Base-by-base conservation (phyloP, 768 basidiomycete species). In the Pleurotus giganteus region DNA sequence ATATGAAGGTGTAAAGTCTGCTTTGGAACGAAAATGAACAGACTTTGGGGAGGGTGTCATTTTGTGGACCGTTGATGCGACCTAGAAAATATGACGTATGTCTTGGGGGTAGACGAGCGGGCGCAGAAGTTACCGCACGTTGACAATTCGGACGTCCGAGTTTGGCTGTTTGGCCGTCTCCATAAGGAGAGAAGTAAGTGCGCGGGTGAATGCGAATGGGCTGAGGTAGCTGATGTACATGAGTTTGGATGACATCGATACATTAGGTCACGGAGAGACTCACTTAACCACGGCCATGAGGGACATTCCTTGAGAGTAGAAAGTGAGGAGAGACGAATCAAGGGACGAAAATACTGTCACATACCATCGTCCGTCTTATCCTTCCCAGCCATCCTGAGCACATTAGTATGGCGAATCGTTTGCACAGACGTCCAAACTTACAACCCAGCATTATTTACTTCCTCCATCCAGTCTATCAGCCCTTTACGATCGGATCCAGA, bases 81-180 rank as follows among this genome's bases (percentile, higher is more conserved):
- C 57, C 74, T 79, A 31, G n/a, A n/a, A n/a, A 7, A 15, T 13
- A 32, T 2, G 17, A 19, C 52, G 26, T n/a, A 19, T 3, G 28
- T 28, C 4, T 55, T 6, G 32, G 44, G 23, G 13, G 39, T 32
- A 5, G 21, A 15, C 13, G 27, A 28, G 12, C 57, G 28, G 13
- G 17, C 12, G 11, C 2, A 59, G 51, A 47, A 8, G 26, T 8
- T 17, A 31, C 68, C 79, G 37, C 56, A 85, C 85, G 53, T 80
- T 76, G 8, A 86, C 73, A 12, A 88, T 73, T 15, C 86, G 79
- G 44, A 86, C 85, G 56, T 88, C 86, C 0, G 82, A 73, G 21
- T 68, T 68, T 0, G 74, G 66, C 43, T 74, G 65, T 15, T 70
- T 58, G 0, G 82, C 78, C 1, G 86, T 86, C 50, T 70, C 65